These are phyloP conservation scores for Agaricus blazei DNA, from an alignment of 768 basidiomycete genomes.

Conservation along the genomic window DNA sequence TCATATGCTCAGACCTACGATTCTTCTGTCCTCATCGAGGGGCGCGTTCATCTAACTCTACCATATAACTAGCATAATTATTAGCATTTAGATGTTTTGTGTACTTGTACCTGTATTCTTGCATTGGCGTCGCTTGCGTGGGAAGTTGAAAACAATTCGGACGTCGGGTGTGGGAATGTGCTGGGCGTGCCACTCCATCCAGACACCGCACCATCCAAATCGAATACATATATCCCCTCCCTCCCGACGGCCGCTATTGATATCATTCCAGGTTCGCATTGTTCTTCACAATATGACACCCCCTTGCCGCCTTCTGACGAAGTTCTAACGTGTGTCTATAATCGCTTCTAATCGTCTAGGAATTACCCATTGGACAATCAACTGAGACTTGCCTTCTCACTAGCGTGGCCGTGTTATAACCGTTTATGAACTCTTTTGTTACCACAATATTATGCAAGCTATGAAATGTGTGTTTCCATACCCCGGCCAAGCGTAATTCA, in stretches of 20 bases:
- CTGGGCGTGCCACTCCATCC: constrained; percentile 5
- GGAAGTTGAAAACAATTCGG: constrained; percentile 1
- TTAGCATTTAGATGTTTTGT: not conserved
- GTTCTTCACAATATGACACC: not conserved
- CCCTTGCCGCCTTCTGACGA: not conserved
- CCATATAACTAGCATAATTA: constrained; percentile 2
- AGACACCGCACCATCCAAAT: constrained; percentile 10
- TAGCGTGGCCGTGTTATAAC: not conserved
- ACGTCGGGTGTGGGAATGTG: constrained; percentile 7
- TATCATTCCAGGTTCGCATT: constrained; percentile 5
- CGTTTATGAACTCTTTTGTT: not conserved
- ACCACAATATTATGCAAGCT: constrained; percentile 65
- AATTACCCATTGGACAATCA: constrained; percentile 3
- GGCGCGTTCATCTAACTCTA: constrained; percentile 4
- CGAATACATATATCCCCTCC: constrained; percentile 1
- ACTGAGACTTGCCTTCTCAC: constrained; percentile 1
- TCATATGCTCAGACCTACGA: constrained; percentile 17
- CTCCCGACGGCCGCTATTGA: not conserved
- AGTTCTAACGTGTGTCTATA: constrained; percentile 2
- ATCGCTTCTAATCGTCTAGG: constrained; percentile 4
- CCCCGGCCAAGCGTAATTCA: constrained; percentile 14
- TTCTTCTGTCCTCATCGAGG: not conserved
- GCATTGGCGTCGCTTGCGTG: not conserved
- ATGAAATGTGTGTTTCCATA: constrained; percentile 72
- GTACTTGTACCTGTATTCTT: constrained; percentile 11